Base-by-base conservation (phyloP, 2,329 filamentous ascomycete genomes). In the Epichloe uncinata region DNA sequence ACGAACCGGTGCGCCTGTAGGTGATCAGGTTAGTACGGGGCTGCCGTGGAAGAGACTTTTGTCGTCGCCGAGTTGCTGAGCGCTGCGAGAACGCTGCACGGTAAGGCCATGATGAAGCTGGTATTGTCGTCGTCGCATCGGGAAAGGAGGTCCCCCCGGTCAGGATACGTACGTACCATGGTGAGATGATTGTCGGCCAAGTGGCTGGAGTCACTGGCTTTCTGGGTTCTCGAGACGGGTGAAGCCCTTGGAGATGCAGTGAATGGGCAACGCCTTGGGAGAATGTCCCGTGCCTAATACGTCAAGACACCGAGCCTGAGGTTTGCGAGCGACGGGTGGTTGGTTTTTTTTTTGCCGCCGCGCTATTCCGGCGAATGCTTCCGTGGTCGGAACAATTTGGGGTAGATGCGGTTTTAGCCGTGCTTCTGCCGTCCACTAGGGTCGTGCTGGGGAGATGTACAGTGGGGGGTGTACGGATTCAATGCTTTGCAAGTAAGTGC, bases 1-100 rank as follows among this genome's bases (percentile, higher is more conserved):
- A 96, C 64, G 57, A 69, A 85, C 63, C 89, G 87, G 74, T 97
- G 88, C 66, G 91, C 91, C 91, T 95, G 30, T 6, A n/a, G n/a
- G 40, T 11, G 12, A 18, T 30, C 16, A 9, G 42, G 5, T 63
- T 47, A 61, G 56, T 45, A 47, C 46, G 9, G 9, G 16, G 43
- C 30, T 18, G 38, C 22, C 42, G 45, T 44, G 26, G 1, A 20
- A 30, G 15, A 33, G 2, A 22, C 30, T 1, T 11, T 11, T 11
- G 3, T 30, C 30, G 30, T 9, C 30, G 30, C 9, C 30, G 9
- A 30, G 30, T 9, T 9, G 30, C 30, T 9, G 30, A 11, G 30
- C 4, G 9, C 30, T 30, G 30, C 30, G 2, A 30, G 30, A 30
- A 11, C 30, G 30, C 30, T 20, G 38, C 20, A n/a, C 20, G 12